Percentiles rank a stretch among this genome's conserved stretches.
Conservation (phyloP, 306 rosid species). For the Rosa persica region DNA sequence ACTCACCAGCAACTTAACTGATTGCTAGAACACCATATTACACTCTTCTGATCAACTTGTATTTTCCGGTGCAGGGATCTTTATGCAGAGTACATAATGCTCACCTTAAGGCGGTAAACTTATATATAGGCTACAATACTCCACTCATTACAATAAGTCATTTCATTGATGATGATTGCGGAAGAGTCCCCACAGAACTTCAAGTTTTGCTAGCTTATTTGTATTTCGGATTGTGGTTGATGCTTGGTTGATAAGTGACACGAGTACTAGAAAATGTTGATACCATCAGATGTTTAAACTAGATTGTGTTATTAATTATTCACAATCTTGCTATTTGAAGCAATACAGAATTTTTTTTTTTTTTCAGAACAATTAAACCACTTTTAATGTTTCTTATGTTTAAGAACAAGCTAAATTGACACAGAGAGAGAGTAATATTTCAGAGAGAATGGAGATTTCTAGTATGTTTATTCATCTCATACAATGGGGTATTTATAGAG, state of each 20-base stretch:
- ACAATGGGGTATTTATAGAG: too few relatives aligned
- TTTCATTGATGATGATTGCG: neutral
- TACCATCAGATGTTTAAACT: neutral
- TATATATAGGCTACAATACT: conserved; percentile 17
- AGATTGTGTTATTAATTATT: neutral
- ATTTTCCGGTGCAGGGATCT: conserved; percentile 80
- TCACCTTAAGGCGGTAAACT: conserved; percentile 66
- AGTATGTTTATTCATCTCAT: too few relatives aligned
- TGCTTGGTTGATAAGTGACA: neutral
- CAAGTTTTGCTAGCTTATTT: neutral
- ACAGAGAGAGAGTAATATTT: too few relatives aligned
- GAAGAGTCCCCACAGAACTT: conserved; percentile 10
- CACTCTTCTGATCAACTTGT: conserved; percentile 15
- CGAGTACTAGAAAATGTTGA: neutral
- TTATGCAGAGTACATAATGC: conserved; percentile 82
- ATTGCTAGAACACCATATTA: conserved; percentile 12
- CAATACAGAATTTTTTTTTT: neutral
- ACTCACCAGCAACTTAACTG: conserved; percentile 1
- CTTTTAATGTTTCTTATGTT: neutral
- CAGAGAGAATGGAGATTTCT: too few relatives aligned
- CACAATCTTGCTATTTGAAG: neutral
- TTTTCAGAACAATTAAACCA: neutral
- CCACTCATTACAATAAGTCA: conserved; percentile 32
- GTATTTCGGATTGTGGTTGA: neutral
- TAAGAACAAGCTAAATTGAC: too few relatives aligned